A percentile compares a stretch with the other conserved stretches of the same genome.
These are phyloP conservation scores for Cicer pinnatifidum DNA, from an alignment of 306 rosid species.

Conservation along the genomic window DNA sequence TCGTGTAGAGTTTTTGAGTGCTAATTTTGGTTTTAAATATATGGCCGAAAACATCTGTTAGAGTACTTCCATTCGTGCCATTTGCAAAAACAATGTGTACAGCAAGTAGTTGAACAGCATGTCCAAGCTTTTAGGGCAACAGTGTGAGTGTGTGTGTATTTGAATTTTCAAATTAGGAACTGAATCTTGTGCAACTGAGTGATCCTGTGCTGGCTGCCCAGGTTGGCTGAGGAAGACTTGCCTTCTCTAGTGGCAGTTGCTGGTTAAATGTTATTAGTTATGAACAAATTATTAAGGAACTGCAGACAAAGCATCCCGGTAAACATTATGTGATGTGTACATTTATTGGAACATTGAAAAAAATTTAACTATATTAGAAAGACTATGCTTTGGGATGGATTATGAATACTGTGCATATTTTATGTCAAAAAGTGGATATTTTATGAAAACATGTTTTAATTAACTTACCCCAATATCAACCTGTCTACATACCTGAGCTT, in stretches of 20 bases:
- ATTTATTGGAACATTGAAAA: slow-evolving; percentile 47
- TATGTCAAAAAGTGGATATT: slow-evolving; percentile 24
- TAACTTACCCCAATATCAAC: no score
- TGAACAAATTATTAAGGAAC: slow-evolving; percentile 57
- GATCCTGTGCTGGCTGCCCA: slow-evolving; percentile 98
- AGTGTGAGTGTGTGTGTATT: slow-evolving; percentile 65
- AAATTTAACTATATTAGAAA: slow-evolving; percentile 42
- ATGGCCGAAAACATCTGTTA: slow-evolving; percentile 47
- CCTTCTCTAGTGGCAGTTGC: slow-evolving; percentile 99
- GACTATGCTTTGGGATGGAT: slow-evolving; percentile 45
- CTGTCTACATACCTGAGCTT: no score
- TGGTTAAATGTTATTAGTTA: slow-evolving; percentile 62
- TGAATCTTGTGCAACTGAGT: slow-evolving; percentile 59
- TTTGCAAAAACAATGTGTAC: slow-evolving; percentile 70
- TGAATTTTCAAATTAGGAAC: slow-evolving; percentile 64
- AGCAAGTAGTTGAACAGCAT: slow-evolving; percentile 66
- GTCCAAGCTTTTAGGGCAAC: slow-evolving; percentile 56
- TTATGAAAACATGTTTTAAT: no score
- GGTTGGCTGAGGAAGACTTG: slow-evolving; percentile 88
- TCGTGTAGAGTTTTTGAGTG: slow-evolving; percentile 42
- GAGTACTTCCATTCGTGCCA: slow-evolving; percentile 51
- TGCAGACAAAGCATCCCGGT: slow-evolving; percentile 53
- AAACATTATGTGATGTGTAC: slow-evolving; percentile 51
- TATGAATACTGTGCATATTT: slow-evolving; percentile 21
- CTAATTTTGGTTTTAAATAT: slow-evolving; percentile 43